Evolutionary conservation across 208 protist species (phyloP), one percentile per base, ranked within the genome.

Genomic region (Acanthamoeba sp.): DNA sequence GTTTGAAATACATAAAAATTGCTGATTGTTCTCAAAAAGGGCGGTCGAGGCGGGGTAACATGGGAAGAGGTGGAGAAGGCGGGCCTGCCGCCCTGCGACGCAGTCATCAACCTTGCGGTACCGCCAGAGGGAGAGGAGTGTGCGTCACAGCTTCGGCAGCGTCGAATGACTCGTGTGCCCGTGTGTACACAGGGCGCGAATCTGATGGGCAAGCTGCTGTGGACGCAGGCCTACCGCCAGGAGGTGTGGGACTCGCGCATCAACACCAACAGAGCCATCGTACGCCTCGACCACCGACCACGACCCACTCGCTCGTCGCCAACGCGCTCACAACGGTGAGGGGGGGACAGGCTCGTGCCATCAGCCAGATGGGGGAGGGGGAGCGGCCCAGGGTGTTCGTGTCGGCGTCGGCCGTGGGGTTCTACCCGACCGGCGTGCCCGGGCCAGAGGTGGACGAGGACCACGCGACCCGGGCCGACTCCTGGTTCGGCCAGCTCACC

Each of bases 391-490:
- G 29, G 36, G 89, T 93, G 34, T 93, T 93, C 80, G 62, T 93
- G 24, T 50, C 40, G 18, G 89, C 62, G 14, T 93, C 89, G 32
- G 89, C 62, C 6, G 89, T 82, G 22, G 89, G 89, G 16, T 93
- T 34, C 45, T 93, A 93, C 64, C 89, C 89, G 7, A 82, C 89
- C 18, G 89, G 89, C 89, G 40, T 80, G 20, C 89, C 89, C 32
- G 89, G 89, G 16, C 89, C 89, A 24, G 89, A 93, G 32, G 89
- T 93, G 20, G 89, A 93, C 48, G 89, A 93, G 48, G 57, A 93
- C 64, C 29, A 10, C 32, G 14, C 10, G 34, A 34, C 89, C 22
- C 62, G 45, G 14, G 62, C 89, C 62, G 42, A 73, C 40, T 45
- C 89, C 89, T 93, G 57, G 62, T 93, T 93, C 50, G 89, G 89